These are phyloP conservation scores for Tetratostichococcus sp. DNA, from an alignment of 139 green algal species.

Conservation along the genomic window DNA sequence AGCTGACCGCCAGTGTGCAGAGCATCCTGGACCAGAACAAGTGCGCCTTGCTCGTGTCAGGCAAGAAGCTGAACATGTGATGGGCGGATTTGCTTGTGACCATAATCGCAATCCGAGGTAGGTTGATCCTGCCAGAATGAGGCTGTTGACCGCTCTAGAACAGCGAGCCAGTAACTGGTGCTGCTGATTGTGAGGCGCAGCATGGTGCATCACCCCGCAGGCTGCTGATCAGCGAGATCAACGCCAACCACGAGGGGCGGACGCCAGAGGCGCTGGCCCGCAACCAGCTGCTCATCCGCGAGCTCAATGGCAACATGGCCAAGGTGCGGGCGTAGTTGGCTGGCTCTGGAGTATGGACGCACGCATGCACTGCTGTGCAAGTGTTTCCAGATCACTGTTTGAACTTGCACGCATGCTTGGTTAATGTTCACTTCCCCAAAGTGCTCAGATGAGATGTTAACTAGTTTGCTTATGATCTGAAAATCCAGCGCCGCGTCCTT, in stretches of 20 bases:
- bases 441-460: neutral
- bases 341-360: neutral
- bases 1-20: constrained; percentile 38
- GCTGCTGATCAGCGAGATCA: constrained; percentile 53
- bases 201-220: constrained; percentile 13
- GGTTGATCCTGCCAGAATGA: too few species aligned
- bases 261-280: constrained; percentile 36
- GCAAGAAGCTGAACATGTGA: neutral
- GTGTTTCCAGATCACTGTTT: neutral
- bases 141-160: too few species aligned
- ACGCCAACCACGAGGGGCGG: constrained; percentile 52
- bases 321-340: constrained; percentile 18
- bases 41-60: constrained; percentile 10
- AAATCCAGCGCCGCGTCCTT: neutral
- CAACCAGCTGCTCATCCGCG: constrained; percentile 50
- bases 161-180: neutral
- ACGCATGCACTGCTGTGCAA: neutral
- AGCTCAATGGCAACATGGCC: constrained; percentile 51
- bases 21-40: constrained; percentile 49
- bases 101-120: too few species aligned
- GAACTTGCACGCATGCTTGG: neutral
- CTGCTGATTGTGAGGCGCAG: neutral
- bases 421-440: neutral
- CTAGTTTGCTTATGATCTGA: neutral
- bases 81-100: neutral